Percentiles rank a stretch among this genome's conserved stretches.
phyloP scores from a whole-genome alignment of 495 filamentous ascomycete genomes.

The Sporormia fimetaria region DNA sequence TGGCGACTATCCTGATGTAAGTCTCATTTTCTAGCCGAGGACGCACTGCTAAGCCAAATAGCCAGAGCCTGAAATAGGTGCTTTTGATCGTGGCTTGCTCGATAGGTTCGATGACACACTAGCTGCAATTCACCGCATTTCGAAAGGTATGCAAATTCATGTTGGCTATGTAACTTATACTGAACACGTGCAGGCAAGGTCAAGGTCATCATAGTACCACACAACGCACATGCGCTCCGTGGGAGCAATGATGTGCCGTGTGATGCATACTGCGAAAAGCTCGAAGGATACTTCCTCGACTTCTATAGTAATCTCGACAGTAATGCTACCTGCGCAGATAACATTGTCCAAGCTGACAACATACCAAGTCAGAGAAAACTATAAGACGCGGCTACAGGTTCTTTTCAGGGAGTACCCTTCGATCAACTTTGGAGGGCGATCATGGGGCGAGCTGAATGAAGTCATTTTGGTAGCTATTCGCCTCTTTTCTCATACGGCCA shows the following conservation, averaged over 20 bases:
- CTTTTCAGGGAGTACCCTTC: slow-evolving; percentile 21
- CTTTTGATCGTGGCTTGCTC: slow-evolving; percentile 16
- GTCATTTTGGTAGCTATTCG: slow-evolving; percentile 19
- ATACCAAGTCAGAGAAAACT: slow-evolving; percentile 8
- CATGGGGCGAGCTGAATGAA: slow-evolving; percentile 17
- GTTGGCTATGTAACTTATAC: background rate
- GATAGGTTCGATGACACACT: slow-evolving; percentile 20
- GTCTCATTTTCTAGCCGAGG: background rate
- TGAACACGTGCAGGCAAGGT: slow-evolving; percentile 11
- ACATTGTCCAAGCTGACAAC: background rate
- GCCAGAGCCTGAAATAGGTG: slow-evolving; percentile 16
- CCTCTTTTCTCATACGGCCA: background rate
- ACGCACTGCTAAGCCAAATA: slow-evolving; percentile 3
- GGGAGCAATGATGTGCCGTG: slow-evolving; percentile 15
- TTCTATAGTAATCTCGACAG: slow-evolving; percentile 19
- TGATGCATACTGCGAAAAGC: slow-evolving; percentile 20
- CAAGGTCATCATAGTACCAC: slow-evolving; percentile 25
- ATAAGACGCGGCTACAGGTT: slow-evolving; percentile 15
- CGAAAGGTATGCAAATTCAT: slow-evolving; percentile 12
- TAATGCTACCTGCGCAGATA: background rate
- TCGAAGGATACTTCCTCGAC: slow-evolving; percentile 18
- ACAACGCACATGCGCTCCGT: slow-evolving; percentile 21
- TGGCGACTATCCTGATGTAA: slow-evolving; percentile 14
- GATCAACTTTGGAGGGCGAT: slow-evolving; percentile 18
- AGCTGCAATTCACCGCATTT: slow-evolving; percentile 19